These are phyloP conservation scores for Malassezia arunalokei DNA, from an alignment of 1,284 basidiomycete species.

Conservation along the genomic window DNA sequence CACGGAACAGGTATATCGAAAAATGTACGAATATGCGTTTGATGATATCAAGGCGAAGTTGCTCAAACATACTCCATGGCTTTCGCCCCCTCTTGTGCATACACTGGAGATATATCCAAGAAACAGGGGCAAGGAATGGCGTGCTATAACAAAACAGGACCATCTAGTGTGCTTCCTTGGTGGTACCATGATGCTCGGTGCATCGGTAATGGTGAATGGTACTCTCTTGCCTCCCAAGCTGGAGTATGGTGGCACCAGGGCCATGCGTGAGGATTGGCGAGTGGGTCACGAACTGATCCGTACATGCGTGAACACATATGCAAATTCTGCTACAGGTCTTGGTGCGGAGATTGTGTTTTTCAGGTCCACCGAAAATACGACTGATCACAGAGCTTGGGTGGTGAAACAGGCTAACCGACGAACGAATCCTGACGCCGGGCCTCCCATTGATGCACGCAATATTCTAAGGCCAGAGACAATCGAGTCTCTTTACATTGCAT, in stretches of 20 bases:
- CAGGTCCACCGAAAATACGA: neutral
- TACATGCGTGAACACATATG: conserved; percentile 75
- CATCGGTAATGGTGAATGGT: conserved; percentile 42
- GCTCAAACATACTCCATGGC: conserved; percentile 50
- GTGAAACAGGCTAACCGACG: neutral
- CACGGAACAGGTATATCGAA: conserved; percentile 65
- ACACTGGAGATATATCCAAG: conserved; percentile 61
- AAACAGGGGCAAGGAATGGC: conserved; percentile 9
- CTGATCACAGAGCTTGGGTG: too few species aligned
- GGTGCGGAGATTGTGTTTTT: conserved; percentile 47
- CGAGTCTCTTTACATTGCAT: conserved; percentile 79
- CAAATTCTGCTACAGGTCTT: conserved; percentile 60
- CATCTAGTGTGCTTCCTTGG: conserved; percentile 91
- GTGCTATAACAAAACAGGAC: conserved; percentile 71
- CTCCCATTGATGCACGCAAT: conserved; percentile 69
- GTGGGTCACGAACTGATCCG: conserved; percentile 68
- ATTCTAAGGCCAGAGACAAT: conserved; percentile 82
- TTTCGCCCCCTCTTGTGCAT: conserved; percentile 54
- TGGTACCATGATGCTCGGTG: conserved; percentile 78
- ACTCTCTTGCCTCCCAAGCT: conserved; percentile 14
- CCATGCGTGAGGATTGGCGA: conserved; percentile 56
- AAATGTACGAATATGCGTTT: conserved; percentile 81
- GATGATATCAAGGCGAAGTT: conserved; percentile 65
- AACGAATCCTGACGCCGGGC: conserved; percentile 27
- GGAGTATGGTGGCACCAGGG: neutral